These are phyloP conservation scores for Kalmanozyma brasiliensis DNA, from an alignment of 1,284 basidiomycete genomes.

Conservation along the genomic window DNA sequence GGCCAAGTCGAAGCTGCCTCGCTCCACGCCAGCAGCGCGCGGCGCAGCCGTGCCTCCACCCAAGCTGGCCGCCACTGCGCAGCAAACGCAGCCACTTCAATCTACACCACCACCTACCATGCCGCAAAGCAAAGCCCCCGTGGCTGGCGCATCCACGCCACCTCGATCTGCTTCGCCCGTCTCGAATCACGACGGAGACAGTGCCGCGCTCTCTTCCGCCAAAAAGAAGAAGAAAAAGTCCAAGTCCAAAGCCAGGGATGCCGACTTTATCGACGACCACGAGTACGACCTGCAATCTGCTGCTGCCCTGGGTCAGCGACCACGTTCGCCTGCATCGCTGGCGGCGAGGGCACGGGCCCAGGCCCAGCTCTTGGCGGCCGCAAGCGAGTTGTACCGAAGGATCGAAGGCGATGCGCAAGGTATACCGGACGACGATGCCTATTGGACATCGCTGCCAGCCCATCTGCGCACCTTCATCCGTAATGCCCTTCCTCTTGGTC, in stretches of 20 bases:
- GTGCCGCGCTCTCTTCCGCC: conserved; percentile 28
- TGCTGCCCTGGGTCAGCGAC: conserved; percentile 36
- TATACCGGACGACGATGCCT: conserved; percentile 71
- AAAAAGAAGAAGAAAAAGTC: conserved; percentile 65
- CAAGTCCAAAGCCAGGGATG: conserved; percentile 54
- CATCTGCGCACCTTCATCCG: conserved; percentile 73
- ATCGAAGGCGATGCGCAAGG: conserved; percentile 66
- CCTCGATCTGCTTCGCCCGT: conserved; percentile 36
- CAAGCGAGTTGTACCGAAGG: conserved; percentile 66
- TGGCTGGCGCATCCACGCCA: conserved; percentile 40
- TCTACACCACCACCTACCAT: conserved; percentile 21
- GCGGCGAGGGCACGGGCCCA: conserved; percentile 63
- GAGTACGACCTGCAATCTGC: conserved; percentile 44
- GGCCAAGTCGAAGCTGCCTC: conserved; percentile 53
- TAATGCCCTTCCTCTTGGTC: conserved; percentile 71
- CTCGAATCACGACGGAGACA: conserved; percentile 39
- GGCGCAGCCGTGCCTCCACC: conserved; percentile 37
- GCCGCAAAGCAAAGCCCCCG: conserved; percentile 21
- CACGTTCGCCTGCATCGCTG: conserved; percentile 44
- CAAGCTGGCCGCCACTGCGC: conserved; percentile 47
- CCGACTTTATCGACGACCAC: conserved; percentile 44
- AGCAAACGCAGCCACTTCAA: conserved; percentile 26
- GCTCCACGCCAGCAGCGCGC: conserved; percentile 45
- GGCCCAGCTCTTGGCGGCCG: conserved; percentile 64
- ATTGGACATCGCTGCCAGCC: conserved; percentile 73